These are phyloP conservation scores for Pseudogymnoascus sp. DNA, from an alignment of 2,329 filamentous ascomycete genomes.

Conservation along the genomic window DNA sequence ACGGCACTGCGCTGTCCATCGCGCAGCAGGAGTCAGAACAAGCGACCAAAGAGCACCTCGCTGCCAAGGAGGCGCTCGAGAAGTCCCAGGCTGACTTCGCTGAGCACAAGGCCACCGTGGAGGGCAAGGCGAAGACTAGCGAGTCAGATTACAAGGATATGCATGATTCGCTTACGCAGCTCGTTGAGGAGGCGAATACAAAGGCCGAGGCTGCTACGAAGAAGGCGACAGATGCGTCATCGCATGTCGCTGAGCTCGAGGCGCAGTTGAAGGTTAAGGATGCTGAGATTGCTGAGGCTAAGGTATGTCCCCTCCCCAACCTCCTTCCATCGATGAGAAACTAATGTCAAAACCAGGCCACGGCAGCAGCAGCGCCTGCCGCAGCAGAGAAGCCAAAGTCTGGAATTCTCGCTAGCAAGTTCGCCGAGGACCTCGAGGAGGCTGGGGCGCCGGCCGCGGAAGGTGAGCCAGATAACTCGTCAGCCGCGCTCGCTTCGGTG, in stretches of 20 bases:
- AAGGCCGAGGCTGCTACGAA: slow-evolving; percentile 27
- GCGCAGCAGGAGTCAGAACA: slow-evolving; percentile 28
- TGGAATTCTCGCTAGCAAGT: slow-evolving; percentile 37
- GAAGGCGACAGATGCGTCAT: slow-evolving; percentile 9
- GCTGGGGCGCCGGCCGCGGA: slow-evolving; percentile 42
- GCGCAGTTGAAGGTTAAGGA: slow-evolving; percentile 42
- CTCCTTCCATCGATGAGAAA: not conserved
- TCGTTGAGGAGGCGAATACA: slow-evolving; percentile 47
- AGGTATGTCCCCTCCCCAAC: slow-evolving; percentile 32
- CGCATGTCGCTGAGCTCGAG: slow-evolving; percentile 13
- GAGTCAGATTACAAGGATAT: slow-evolving; percentile 55
- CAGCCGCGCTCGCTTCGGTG: slow-evolving; percentile 60
- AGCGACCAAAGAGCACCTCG: slow-evolving; percentile 32
- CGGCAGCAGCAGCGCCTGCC: slow-evolving; percentile 8
- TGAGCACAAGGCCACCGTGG: slow-evolving; percentile 42
- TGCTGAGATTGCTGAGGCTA: slow-evolving; percentile 53
- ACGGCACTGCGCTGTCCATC: slow-evolving; percentile 35
- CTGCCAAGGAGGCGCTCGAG: slow-evolving; percentile 28
- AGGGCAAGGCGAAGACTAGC: slow-evolving; percentile 46
- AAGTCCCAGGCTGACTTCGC: slow-evolving; percentile 46
- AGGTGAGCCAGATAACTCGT: slow-evolving; percentile 53
- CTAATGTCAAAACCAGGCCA: slow-evolving; percentile 8
- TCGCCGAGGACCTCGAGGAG: slow-evolving; percentile 35
- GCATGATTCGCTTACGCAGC: slow-evolving; percentile 52
- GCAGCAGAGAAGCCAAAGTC: slow-evolving; percentile 10